A percentile compares a stretch with the other conserved stretches of the same genome.
Evolutionary conservation across 2,329 filamentous ascomycete genomes (phyloP).

Genomic region (Pseudogymnoascus sp.): DNA sequence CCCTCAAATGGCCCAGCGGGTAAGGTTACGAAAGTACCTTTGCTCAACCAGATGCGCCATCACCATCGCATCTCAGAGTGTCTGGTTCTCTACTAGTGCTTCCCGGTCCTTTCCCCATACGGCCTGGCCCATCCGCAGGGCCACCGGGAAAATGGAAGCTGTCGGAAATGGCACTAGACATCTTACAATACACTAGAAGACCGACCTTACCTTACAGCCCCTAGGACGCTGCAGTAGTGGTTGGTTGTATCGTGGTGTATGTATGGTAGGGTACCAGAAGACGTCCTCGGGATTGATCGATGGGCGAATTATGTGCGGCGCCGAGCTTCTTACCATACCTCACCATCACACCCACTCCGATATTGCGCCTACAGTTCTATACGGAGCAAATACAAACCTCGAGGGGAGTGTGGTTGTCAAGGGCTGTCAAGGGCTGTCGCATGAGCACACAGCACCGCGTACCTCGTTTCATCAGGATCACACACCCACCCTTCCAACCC

Average conservation of each 20-base stretch:
- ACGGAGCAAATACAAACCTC: background rate
- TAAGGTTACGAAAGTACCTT: background rate
- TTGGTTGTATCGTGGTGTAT: background rate
- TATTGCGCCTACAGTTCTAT: background rate
- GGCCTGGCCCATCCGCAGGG: slow-evolving; percentile 6
- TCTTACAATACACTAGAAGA: background rate
- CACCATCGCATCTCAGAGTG: background rate
- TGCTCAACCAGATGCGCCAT: background rate
- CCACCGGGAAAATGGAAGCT: slow-evolving; percentile 6
- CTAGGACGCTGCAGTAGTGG: background rate
- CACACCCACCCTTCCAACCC: background rate
- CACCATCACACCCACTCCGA: background rate
- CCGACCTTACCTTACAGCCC: background rate
- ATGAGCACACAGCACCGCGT: background rate
- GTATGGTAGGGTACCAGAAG: background rate
- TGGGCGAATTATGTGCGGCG: background rate
- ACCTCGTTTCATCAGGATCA: background rate
- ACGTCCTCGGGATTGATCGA: background rate
- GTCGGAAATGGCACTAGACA: background rate
- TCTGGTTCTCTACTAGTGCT: background rate
- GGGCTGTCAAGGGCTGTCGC: background rate
- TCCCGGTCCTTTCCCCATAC: background rate
- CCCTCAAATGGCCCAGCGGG: background rate
- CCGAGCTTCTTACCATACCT: background rate
- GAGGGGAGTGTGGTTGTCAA: background rate